Evolutionary conservation across 2,329 filamentous ascomycete species (phyloP), one percentile per base, ranked within the genome.

Genomic region (Cordyceps militaris): DNA sequence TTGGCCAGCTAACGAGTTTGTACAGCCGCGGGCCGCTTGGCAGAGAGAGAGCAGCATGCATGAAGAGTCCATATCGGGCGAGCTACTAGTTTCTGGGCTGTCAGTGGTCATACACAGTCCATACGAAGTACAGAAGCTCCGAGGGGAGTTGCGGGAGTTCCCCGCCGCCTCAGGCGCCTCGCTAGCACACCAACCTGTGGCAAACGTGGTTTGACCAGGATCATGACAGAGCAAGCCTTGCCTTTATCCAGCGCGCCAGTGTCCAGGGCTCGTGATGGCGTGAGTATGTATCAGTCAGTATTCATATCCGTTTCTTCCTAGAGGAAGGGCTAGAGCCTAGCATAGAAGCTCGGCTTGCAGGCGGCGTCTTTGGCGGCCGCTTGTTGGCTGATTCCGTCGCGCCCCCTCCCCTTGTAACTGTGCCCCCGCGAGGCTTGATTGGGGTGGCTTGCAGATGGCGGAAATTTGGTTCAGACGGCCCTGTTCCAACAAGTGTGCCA

Each of bases 351-450:
- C 21, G 40, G 28, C n/a, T 36, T 34, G 36, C 34, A 19, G 14
- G 52, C 49, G 54, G 54, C 54, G 54, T 56, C 53, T 40, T 48
- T 56, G 42, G 32, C 42, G 23, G 24, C 43, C 32, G 43, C 43
- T 40, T 40, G 53, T 56, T 48, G 53, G 53, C 38, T 56, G n/a
- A 24, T n/a, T n/a, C n/a, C n/a, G n/a, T n/a, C n/a, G n/a, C n/a
- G 30, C 4, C 21, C 2, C 36, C 43, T 19, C 34, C 34, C 34
- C 13, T 42, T 7, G 19, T 23, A 11, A 7, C 21, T 43, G 14
- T 40, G 19, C 19, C 21, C 10, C 3, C 21, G 23, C 8, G 3
- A 23, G 21, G 19, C 26, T 16, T 10, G 40, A 19, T 32, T 26
- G 26, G 49, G 24, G 51, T 54, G 40, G 50, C 40, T 54, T 54